Percentiles rank a stretch among this genome's conserved stretches.
Evolutionary conservation across 2,329 filamentous ascomycete species (phyloP).

Genomic region (Incumbomyces delicatus): DNA sequence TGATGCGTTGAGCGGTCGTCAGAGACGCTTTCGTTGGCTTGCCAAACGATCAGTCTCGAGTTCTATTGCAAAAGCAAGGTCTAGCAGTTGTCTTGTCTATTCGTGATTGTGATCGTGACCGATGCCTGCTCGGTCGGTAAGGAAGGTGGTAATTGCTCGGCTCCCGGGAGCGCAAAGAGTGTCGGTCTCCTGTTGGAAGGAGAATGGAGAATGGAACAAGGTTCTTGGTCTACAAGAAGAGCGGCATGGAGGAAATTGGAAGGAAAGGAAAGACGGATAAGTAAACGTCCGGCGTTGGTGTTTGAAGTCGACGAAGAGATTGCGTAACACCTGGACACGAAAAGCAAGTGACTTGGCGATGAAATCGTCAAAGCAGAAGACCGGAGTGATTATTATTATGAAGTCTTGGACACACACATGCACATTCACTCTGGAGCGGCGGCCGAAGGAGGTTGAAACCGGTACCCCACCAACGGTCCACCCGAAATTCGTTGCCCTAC

Average conservation of each 20-base stretch:
- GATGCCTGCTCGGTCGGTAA: constrained; percentile 5
- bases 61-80: background rate
- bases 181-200: background rate
- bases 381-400: constrained; percentile 1
- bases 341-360: constrained; percentile 4
- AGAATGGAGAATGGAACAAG: background rate
- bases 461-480: background rate
- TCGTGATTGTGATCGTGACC: background rate
- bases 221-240: constrained; percentile 8
- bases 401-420: background rate
- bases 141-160: background rate
- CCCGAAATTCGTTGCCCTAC: background rate
- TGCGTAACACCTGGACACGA: background rate
- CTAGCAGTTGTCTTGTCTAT: background rate
- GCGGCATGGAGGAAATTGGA: background rate
- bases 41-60: background rate
- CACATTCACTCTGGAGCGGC: background rate
- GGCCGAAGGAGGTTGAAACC: background rate
- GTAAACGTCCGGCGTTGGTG: background rate
- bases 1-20: background rate
- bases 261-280: too few relatives aligned
- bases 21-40: background rate
- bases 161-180: background rate
- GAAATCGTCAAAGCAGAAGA: background rate
- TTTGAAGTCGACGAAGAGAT: background rate